Percentiles rank a stretch among this genome's conserved stretches.
Evolutionary conservation across 345 rosid genomes (phyloP).

Genomic region (Euphorbia lathyris): DNA sequence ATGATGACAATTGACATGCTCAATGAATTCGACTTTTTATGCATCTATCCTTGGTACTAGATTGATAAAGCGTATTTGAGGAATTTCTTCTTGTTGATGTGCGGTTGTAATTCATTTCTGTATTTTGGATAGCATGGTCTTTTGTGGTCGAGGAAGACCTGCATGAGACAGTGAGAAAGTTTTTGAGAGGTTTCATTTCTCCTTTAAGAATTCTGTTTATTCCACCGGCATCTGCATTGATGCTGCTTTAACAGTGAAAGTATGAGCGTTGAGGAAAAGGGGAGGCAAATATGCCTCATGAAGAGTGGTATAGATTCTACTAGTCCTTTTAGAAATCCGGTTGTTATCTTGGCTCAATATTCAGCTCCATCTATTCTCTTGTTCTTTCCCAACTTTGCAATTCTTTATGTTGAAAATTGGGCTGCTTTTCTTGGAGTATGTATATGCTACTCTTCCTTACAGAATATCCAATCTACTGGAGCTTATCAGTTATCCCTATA

Average conservation of each 20-base stretch:
- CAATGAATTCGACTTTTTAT: background rate
- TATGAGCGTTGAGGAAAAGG: background rate
- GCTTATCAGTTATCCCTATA: background rate
- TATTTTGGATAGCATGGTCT: background rate
- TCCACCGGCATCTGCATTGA: background rate
- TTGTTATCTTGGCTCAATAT: background rate
- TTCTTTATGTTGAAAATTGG: background rate
- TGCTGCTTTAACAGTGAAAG: background rate
- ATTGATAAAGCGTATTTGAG: background rate
- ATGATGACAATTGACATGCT: background rate
- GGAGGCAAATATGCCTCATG: background rate
- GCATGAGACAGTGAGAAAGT: background rate
- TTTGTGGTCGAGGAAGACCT: background rate
- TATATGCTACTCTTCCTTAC: too few relatives aligned
- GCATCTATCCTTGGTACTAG: background rate
- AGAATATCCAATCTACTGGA: background rate
- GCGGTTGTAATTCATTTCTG: background rate
- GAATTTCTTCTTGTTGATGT: background rate
- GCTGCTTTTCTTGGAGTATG: background rate
- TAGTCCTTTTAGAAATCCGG: background rate
- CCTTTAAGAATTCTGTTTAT: background rate
- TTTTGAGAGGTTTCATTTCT: background rate
- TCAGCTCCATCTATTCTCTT: background rate
- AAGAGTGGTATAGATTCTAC: background rate
- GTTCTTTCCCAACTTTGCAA: background rate